Percentiles rank a stretch among this genome's conserved stretches.
Conservation (phyloP, 2,329 filamentous ascomycete genomes). For the Dichotomopilus funicola region DNA sequence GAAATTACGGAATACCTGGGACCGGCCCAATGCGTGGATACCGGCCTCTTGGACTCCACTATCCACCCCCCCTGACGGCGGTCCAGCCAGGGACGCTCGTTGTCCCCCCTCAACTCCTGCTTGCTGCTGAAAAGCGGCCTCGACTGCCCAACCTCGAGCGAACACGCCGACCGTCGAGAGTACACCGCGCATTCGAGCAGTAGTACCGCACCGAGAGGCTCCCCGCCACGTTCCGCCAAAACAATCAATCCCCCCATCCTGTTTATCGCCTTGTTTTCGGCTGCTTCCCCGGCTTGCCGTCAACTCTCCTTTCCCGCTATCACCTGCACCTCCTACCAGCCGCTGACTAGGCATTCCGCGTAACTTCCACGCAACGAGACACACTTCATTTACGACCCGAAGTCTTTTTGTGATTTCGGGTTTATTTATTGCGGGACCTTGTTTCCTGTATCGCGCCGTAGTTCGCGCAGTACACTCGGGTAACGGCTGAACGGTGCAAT, state of each 20-base stretch:
- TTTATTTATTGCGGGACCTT: neutral
- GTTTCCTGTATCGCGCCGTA: no score
- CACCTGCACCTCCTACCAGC: neutral
- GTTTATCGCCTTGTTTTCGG: constrained; percentile 8
- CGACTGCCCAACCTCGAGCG: constrained; percentile 20
- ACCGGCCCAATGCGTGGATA: neutral
- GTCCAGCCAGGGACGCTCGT: constrained; percentile 15
- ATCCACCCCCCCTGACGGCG: neutral
- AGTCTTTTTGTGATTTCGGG: neutral
- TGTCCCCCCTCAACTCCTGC: constrained; percentile 15
- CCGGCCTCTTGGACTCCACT: constrained; percentile 6
- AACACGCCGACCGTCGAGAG: constrained; percentile 16
- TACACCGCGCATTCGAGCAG: constrained; percentile 3
- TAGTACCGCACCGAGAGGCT: neutral
- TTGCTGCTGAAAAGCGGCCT: constrained; percentile 13
- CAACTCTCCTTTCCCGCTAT: neutral
- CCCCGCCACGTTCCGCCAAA: constrained; percentile 3
- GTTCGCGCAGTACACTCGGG: no score
- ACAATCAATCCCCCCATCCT: constrained; percentile 18
- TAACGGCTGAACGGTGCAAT: constrained; percentile 5
- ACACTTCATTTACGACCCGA: neutral
- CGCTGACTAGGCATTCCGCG: neutral
- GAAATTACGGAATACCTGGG: no score
- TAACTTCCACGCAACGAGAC: no score
- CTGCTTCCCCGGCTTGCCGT: neutral